phyloP scores from a whole-genome alignment of 2,329 filamentous ascomycete genomes.

The Capronia epimyces region DNA sequence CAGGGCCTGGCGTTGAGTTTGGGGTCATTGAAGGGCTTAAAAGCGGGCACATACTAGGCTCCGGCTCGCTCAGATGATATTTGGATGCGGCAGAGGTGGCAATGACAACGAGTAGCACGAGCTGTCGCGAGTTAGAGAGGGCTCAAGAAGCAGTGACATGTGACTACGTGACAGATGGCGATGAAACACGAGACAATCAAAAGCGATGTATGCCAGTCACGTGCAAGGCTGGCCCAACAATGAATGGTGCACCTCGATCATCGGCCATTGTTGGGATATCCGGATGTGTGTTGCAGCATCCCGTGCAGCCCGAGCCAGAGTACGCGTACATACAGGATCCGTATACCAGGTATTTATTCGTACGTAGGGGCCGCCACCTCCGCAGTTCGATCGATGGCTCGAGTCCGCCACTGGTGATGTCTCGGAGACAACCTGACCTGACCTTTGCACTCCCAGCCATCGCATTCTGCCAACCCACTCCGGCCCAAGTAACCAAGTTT shows the following conservation, averaged over 20 bases:
- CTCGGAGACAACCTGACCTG: not conserved
- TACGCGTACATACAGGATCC: too few species aligned
- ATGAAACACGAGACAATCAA: not conserved
- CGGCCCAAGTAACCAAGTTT: not conserved
- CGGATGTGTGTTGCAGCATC: too few species aligned
- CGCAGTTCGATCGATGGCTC: too few species aligned
- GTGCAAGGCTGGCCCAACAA: not conserved
- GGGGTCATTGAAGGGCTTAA: slow-evolving; percentile 89
- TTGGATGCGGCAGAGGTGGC: not conserved
- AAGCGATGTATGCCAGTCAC: not conserved
- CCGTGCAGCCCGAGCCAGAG: too few species aligned
- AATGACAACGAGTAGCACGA: not conserved
- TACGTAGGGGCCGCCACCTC: not conserved
- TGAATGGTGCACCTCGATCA: too few species aligned
- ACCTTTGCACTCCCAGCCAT: slow-evolving; percentile 8
- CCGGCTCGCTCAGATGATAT: not conserved
- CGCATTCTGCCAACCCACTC: slow-evolving; percentile 16
- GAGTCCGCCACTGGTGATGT: not conserved
- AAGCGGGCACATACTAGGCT: slow-evolving; percentile 50
- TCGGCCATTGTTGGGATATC: too few species aligned
- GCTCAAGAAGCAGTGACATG: not conserved
- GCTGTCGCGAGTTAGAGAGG: not conserved
- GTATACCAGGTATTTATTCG: not conserved
- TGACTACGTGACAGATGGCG: not conserved
- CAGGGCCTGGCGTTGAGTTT: slow-evolving; percentile 91